Conservation (phyloP, 208 protist species). For the Acanthamoeba healyi region DNA sequence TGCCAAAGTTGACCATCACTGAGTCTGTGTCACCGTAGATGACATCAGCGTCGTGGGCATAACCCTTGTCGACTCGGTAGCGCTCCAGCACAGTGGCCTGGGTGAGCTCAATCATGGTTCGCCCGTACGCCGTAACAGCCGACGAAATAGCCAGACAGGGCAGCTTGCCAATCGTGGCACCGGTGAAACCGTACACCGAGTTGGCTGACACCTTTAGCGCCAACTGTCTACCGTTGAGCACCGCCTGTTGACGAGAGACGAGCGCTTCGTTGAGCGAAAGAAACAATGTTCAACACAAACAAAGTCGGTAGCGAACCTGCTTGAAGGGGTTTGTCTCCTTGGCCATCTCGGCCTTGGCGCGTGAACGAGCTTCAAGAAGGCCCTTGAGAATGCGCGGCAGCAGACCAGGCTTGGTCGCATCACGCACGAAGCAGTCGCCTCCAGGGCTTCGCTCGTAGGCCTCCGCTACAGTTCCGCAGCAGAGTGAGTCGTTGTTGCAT, state of each 20-base stretch:
- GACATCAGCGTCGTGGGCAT: conserved; percentile 95
- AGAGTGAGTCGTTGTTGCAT: too few species aligned
- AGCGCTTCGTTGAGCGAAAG: neutral
- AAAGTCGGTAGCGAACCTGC: neutral
- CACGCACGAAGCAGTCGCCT: conserved; percentile 58
- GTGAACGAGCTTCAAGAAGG: conserved; percentile 94
- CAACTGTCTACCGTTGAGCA: conserved; percentile 98
- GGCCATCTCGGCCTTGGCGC: conserved; percentile 92
- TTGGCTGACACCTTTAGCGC: conserved; percentile 99
- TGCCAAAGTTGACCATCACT: conserved; percentile 98
- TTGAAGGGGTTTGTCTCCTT: conserved; percentile 92
- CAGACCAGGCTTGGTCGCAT: conserved; percentile 87
- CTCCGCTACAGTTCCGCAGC: neutral
- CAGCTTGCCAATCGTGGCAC: conserved; percentile 98
- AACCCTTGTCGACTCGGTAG: conserved; percentile 93
- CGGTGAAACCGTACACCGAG: conserved; percentile 99
- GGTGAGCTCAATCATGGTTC: conserved; percentile 98
- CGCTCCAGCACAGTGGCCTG: conserved; percentile 95
- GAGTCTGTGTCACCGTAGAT: conserved; percentile 99
- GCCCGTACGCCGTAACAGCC: conserved; percentile 95
- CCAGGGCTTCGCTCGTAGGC: conserved; percentile 29
- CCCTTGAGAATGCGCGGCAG: conserved; percentile 94
- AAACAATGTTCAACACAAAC: neutral
- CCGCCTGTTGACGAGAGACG: conserved; percentile 86
- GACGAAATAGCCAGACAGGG: conserved; percentile 97